Conservation (phyloP, 1,139 yeast genomes). For the Scheffersomyces cryptocercus region DNA sequence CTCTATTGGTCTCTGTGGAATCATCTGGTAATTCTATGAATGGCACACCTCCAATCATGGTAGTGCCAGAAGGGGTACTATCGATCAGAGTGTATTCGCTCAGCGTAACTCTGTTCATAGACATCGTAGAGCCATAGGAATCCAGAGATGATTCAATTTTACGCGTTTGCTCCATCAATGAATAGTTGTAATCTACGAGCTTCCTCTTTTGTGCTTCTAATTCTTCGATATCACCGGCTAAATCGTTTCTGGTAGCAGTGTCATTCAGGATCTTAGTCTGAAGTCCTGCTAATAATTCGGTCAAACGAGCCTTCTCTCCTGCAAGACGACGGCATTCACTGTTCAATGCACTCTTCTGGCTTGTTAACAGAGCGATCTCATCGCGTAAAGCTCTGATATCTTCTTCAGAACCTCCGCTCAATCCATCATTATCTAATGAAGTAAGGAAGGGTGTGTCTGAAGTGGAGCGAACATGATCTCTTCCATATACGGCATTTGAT, state of each 20-base stretch:
- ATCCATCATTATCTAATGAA: constrained; percentile 18
- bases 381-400: constrained; percentile 38
- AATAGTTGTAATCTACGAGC: not conserved
- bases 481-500: constrained; percentile 4
- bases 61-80: not conserved
- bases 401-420: constrained; percentile 4
- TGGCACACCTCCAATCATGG: not conserved
- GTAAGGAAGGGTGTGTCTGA: constrained; percentile 36
- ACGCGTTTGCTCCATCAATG: constrained; percentile 1
- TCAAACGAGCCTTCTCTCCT: constrained; percentile 29
- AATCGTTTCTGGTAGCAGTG: not conserved
- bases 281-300: constrained; percentile 27
- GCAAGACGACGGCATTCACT: constrained; percentile 31
- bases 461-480: constrained; percentile 38
- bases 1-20: constrained; percentile 41
- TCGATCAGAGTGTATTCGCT: not conserved
- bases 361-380: constrained; percentile 45
- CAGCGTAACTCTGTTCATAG: not conserved
- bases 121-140: not conserved
- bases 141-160: not conserved
- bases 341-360: constrained; percentile 18
- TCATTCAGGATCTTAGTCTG: constrained; percentile 26
- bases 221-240: not conserved
- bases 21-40: not conserved
- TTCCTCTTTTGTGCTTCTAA: not conserved